Conservation (phyloP, 805 yeast genomes). For the Suhomyces canberraensis region DNA sequence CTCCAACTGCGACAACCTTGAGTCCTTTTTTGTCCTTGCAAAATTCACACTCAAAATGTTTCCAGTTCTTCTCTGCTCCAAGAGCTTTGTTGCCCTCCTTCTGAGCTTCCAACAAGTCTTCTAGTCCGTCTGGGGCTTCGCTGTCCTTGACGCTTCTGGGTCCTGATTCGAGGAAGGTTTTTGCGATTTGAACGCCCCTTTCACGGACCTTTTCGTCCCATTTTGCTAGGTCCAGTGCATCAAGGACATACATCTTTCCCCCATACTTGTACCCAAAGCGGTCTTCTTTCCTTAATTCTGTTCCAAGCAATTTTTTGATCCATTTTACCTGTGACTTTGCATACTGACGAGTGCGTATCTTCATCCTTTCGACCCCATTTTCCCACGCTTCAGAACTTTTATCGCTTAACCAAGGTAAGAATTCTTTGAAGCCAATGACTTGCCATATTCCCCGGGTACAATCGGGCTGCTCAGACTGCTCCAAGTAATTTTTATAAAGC, state of each 20-base stretch:
- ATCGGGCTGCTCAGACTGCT: slow-evolving; percentile 38
- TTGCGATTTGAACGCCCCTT: slow-evolving; percentile 53
- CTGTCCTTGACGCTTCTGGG: slow-evolving; percentile 21
- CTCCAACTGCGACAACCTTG: slow-evolving; percentile 67
- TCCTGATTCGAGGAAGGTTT: slow-evolving; percentile 29
- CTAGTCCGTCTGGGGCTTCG: slow-evolving; percentile 27
- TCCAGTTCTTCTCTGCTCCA: slow-evolving; percentile 49
- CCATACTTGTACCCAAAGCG: slow-evolving; percentile 50
- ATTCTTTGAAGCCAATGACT: slow-evolving; percentile 91
- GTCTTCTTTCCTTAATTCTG: slow-evolving; percentile 52
- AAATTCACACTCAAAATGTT: slow-evolving; percentile 61
- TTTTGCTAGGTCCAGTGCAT: slow-evolving; percentile 65
- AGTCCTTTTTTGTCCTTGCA: slow-evolving; percentile 59
- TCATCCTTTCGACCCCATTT: slow-evolving; percentile 70
- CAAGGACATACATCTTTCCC: slow-evolving; percentile 62
- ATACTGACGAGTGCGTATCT: slow-evolving; percentile 76
- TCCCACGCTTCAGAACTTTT: slow-evolving; percentile 19
- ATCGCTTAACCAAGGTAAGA: slow-evolving; percentile 62
- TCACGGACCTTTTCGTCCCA: slow-evolving; percentile 61
- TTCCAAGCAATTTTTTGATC: slow-evolving; percentile 70
- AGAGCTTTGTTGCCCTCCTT: slow-evolving; percentile 38
- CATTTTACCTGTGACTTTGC: slow-evolving; percentile 88
- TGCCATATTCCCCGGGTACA: slow-evolving; percentile 84
- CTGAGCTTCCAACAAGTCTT: slow-evolving; percentile 24
- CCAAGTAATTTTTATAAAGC: slow-evolving; percentile 46